phyloP scores from a whole-genome alignment of 768 basidiomycete species.

The Mycena chlorophos region DNA sequence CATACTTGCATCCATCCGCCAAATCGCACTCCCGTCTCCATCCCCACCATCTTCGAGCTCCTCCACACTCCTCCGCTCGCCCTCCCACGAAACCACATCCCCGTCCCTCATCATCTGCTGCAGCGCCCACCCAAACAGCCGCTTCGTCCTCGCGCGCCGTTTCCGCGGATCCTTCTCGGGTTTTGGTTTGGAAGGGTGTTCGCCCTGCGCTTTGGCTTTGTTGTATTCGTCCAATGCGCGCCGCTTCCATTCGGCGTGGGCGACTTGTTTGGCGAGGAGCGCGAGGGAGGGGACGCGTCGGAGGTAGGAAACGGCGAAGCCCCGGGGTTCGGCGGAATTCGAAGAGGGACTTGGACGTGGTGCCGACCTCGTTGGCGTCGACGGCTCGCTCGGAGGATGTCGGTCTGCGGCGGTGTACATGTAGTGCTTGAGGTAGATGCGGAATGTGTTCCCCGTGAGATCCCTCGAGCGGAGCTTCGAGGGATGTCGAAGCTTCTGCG shows the following conservation, averaged over 20 bases:
- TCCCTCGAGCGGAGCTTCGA: slow-evolving; percentile 65
- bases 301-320: slow-evolving; percentile 74
- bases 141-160: slow-evolving; percentile 53
- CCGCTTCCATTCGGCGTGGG: slow-evolving; percentile 58
- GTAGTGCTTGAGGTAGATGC: slow-evolving; percentile 76
- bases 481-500: slow-evolving; percentile 67
- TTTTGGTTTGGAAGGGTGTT: slow-evolving; percentile 5
- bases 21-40: slow-evolving; percentile 37
- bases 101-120: slow-evolving; percentile 68
- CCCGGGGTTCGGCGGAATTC: slow-evolving; percentile 27
- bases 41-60: neutral
- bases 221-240: slow-evolving; percentile 51
- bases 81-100: slow-evolving; percentile 73
- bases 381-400: slow-evolving; percentile 21
- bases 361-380: slow-evolving; percentile 37
- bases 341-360: slow-evolving; percentile 3
- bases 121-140: slow-evolving; percentile 67
- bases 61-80: slow-evolving; percentile 41
- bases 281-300: slow-evolving; percentile 75
- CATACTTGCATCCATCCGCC: slow-evolving; percentile 45
- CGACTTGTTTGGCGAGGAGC: slow-evolving; percentile 63
- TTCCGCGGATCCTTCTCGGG: slow-evolving; percentile 25
- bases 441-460: slow-evolving; percentile 69
- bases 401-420: slow-evolving; percentile 56
- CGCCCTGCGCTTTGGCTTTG: slow-evolving; percentile 34